These are phyloP conservation scores for Fraxinus pennsylvanica DNA, from an alignment of 257 asterid genomes.

Conservation along the genomic window DNA sequence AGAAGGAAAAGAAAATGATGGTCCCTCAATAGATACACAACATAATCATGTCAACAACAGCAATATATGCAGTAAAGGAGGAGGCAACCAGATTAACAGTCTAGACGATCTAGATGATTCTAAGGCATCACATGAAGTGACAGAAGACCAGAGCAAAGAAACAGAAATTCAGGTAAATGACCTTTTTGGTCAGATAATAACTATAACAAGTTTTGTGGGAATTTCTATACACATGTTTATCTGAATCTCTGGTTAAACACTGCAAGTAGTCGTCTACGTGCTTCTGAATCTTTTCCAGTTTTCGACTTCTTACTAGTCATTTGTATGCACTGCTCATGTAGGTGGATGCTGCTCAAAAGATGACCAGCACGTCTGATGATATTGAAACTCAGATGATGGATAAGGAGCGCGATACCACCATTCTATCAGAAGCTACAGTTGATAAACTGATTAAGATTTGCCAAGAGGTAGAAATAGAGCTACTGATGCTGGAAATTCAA, in stretches of 20 bases:
- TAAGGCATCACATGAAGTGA: constrained; percentile 8
- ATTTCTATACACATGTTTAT: neutral
- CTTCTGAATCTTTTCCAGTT: neutral
- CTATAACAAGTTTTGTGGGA: neutral
- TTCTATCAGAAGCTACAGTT: neutral
- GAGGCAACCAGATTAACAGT: neutral
- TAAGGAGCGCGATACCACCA: neutral
- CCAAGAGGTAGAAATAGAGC: neutral
- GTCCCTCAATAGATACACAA: neutral
- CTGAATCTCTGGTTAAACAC: neutral
- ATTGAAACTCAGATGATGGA: neutral
- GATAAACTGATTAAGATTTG: neutral
- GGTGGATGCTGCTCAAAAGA: neutral
- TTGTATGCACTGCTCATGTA: neutral
- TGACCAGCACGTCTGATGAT: neutral
- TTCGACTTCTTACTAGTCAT: neutral
- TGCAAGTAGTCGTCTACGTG: neutral
- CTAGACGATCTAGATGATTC: constrained; percentile 7
- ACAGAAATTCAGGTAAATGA: constrained; percentile 16
- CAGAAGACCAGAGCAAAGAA: constrained; percentile 20
- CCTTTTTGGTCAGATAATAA: neutral
- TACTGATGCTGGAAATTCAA: neutral
- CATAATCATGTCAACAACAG: constrained; percentile 11
- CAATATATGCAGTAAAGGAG: neutral
- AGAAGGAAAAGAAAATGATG: constrained; percentile 1